Evolutionary conservation across 116 monocot genomes (phyloP).

Genomic region (Trichopus zeylanicus): DNA sequence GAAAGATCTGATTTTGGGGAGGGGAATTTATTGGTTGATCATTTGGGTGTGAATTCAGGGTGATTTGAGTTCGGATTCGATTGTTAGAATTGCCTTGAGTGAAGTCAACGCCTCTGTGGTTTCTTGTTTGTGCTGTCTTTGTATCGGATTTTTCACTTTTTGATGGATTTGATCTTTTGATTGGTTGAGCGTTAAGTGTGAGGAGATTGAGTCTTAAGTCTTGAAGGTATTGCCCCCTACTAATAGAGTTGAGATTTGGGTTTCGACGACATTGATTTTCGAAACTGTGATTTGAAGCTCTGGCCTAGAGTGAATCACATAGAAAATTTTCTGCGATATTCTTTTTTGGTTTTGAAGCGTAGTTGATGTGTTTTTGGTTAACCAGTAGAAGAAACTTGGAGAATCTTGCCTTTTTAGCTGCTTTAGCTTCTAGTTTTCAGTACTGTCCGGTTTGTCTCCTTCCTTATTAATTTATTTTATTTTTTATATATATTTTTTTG

Average conservation of each 20-base stretch:
- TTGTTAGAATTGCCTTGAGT: too few species aligned
- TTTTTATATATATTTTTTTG: too few species aligned
- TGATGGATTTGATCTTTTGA: too few species aligned
- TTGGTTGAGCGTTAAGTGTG: too few species aligned
- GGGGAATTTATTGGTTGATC: background rate
- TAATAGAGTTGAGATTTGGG: background rate
- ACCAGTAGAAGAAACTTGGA: background rate
- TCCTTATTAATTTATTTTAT: too few species aligned
- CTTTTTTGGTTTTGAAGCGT: background rate
- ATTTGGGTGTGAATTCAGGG: background rate
- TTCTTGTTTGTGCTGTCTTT: too few species aligned
- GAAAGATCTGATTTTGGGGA: background rate
- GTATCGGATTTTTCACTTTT: too few species aligned
- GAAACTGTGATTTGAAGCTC: background rate
- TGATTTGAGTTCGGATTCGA: background rate
- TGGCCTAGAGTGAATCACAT: background rate
- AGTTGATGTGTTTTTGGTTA: background rate
- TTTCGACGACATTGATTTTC: background rate
- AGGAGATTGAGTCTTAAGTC: too few species aligned
- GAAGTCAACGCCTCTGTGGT: too few species aligned
- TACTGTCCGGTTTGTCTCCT: background rate
- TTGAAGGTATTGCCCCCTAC: background rate
- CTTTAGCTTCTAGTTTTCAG: background rate
- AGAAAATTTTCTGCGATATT: background rate
- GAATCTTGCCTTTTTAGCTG: background rate